Base-by-base conservation (phyloP, 2,329 filamentous ascomycete species). In the Sphaceloma murrayae region DNA sequence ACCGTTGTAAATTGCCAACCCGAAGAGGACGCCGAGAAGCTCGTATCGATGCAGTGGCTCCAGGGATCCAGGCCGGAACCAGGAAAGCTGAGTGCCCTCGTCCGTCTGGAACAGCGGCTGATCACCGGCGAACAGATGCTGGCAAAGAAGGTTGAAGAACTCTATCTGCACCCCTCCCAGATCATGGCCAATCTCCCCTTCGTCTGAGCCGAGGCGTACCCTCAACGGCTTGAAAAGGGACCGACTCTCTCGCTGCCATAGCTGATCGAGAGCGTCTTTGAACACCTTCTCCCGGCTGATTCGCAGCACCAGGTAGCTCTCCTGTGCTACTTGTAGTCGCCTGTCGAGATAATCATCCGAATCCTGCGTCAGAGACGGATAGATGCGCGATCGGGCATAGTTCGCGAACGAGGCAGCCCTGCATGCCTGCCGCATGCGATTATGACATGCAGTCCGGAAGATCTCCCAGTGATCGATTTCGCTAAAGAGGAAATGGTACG, bases 161-260 rank as follows among this genome's bases (percentile, higher is more conserved):
- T 98, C 91, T 59, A 94, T 88, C 54, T 95, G 89, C 1, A 98
- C 88, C 50, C 91, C 91, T 32, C 91, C 91, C 38, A 89, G 86
- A 60, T 98, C 91, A 24, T 93, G 77, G 0, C 91, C 91, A 59
- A 93, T 80, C 61, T 96, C 91, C 21, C 86, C 85, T 43, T 72
- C 71, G 24, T 85, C 80, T 10, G 60, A 82, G 3, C 87, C 87
- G 46, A 96, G 75, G 40, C 85, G 80, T 6, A 98, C 81, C 56
- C 94, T 94, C 24, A 98, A 66, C 1, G 91, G 91, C 18, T 86
- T 77, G 56, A 89, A 68, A 2, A 96, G 67, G 63, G 95, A 86
- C 26, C 83, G 74, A 55, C 78, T 77, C 61, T 95, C 81, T 26
- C 87, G 76, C 44, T 85, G 78, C 85, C 89, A 95, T 2, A 98